Evolutionary conservation across 2,329 filamentous ascomycete genomes (phyloP).

Genomic region (Mycocentrospora acerina): DNA sequence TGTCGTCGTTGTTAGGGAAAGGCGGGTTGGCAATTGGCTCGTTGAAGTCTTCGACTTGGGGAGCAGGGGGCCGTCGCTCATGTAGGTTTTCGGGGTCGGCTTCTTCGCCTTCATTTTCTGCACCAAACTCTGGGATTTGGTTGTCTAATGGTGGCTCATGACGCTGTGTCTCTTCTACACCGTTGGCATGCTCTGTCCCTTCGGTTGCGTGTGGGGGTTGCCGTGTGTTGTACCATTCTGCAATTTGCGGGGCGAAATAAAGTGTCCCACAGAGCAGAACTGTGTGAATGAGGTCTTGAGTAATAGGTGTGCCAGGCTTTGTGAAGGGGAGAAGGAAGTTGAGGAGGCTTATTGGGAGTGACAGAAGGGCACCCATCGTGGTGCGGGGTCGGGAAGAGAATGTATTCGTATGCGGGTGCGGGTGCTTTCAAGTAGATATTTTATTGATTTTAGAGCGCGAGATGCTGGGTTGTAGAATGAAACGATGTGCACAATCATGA

Average conservation of each 20-base stretch:
- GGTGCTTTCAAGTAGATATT: constrained; percentile 1
- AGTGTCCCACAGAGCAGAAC: constrained; percentile 46
- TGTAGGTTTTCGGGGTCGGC: neutral
- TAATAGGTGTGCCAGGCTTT: constrained; percentile 47
- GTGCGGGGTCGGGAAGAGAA: constrained; percentile 1
- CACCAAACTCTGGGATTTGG: constrained; percentile 23
- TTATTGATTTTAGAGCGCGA: neutral
- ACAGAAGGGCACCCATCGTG: constrained; percentile 34
- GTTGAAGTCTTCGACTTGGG: neutral
- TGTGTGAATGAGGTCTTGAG: constrained; percentile 51
- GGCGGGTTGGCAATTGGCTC: neutral
- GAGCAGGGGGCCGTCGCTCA: constrained; percentile 5
- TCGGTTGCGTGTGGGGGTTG: constrained; percentile 3
- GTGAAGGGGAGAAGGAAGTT: constrained; percentile 53
- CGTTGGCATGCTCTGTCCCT: neutral
- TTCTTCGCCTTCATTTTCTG: constrained; percentile 7
- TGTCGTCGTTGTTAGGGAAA: constrained; percentile 1
- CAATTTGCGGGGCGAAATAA: constrained; percentile 51
- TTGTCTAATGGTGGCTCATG: constrained; percentile 28
- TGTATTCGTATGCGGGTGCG: neutral
- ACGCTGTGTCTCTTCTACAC: neutral
- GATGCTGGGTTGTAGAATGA: too few relatives aligned
- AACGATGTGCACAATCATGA: too few relatives aligned
- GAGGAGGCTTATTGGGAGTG: constrained; percentile 31
- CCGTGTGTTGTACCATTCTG: constrained; percentile 40